Conservation (phyloP, 495 filamentous ascomycete species). For the Glarea lozoyensis region DNA sequence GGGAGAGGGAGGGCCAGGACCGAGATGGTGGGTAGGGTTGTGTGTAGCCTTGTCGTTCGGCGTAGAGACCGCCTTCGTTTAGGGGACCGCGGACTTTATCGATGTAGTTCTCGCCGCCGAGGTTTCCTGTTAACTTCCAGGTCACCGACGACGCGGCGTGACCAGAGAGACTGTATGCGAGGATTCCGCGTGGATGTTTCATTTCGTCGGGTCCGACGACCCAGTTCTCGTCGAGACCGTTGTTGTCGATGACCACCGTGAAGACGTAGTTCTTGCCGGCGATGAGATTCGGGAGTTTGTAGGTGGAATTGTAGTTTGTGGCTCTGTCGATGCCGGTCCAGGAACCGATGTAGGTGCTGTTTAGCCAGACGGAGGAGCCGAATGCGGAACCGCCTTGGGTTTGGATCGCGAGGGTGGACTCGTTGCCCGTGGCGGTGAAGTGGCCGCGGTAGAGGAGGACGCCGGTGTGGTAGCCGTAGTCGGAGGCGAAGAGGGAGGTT, state of each 20-base stretch:
- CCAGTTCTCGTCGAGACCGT: constrained; percentile 60
- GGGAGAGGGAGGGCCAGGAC: constrained; percentile 37
- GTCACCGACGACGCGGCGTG: constrained; percentile 33
- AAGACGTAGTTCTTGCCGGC: constrained; percentile 48
- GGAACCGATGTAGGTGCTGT: constrained; percentile 44
- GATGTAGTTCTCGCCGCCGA: constrained; percentile 61
- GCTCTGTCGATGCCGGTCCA: constrained; percentile 37
- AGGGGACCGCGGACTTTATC: constrained; percentile 61
- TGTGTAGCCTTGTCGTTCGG: constrained; percentile 63
- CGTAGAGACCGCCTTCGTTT: constrained; percentile 67
- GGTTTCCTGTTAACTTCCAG: constrained; percentile 76
- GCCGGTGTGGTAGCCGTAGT: constrained; percentile 70
- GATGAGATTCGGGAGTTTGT: constrained; percentile 45
- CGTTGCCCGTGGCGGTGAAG: constrained; percentile 57
- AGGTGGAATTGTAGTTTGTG: constrained; percentile 40
- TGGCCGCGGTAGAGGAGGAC: constrained; percentile 61
- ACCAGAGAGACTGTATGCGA: constrained; percentile 30
- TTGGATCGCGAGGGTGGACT: constrained; percentile 42
- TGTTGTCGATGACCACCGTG: constrained; percentile 66
- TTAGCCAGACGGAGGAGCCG: constrained; percentile 40
- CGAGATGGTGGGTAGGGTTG: constrained; percentile 48
- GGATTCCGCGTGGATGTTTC: constrained; percentile 58
- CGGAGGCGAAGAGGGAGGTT: constrained; percentile 54
- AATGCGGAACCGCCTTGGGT: constrained; percentile 58
- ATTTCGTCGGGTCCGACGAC: constrained; percentile 47